Percentiles rank a stretch among this genome's conserved stretches.
phyloP scores from a whole-genome alignment of 1,139 yeast species.

The Yamadazyma conglobata region DNA sequence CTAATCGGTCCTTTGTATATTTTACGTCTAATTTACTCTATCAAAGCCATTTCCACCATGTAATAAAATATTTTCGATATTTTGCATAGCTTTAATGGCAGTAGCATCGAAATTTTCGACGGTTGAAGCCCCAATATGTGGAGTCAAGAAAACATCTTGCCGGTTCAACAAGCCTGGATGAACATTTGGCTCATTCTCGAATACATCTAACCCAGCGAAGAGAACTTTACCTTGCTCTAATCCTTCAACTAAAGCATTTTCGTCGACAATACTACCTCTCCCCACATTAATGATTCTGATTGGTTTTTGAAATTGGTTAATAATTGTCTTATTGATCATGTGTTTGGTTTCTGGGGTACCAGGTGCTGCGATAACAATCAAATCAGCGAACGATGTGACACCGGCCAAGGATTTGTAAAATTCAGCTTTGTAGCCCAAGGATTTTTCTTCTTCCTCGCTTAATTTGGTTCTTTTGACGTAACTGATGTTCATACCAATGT shows the following conservation, averaged over 20 bases:
- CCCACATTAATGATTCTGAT: conserved; percentile 75
- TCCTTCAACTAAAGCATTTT: conserved; percentile 65
- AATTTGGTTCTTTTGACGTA: conserved; percentile 59
- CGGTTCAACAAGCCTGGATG: conserved; percentile 52
- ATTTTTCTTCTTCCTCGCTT: conserved; percentile 28
- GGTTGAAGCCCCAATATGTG: conserved; percentile 77
- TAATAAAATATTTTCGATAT: conserved; percentile 39
- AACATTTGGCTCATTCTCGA: conserved; percentile 62
- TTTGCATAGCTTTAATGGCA: conserved; percentile 43
- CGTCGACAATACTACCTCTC: conserved; percentile 71
- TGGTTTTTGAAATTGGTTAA: conserved; percentile 47
- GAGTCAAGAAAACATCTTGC: conserved; percentile 69
- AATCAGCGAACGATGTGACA: conserved; percentile 43
- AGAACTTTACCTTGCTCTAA: conserved; percentile 63
- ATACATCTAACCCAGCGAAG: conserved; percentile 81
- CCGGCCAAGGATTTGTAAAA: conserved; percentile 40
- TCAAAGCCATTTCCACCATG: conserved; percentile 31
- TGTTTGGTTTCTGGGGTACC: conserved; percentile 57
- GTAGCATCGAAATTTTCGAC: conserved; percentile 46
- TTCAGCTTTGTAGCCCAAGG: conserved; percentile 42
- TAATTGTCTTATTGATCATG: conserved; percentile 48
- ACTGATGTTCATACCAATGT: conserved; percentile 64
- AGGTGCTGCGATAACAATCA: conserved; percentile 68
- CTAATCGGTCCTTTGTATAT: too few species aligned
- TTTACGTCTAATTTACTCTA: conserved; percentile 29